A percentile compares a stretch with the other conserved stretches of the same genome.
Evolutionary conservation across 2,329 filamentous ascomycete genomes (phyloP).

Genomic region (Aspergillus ochraceoroseus): DNA sequence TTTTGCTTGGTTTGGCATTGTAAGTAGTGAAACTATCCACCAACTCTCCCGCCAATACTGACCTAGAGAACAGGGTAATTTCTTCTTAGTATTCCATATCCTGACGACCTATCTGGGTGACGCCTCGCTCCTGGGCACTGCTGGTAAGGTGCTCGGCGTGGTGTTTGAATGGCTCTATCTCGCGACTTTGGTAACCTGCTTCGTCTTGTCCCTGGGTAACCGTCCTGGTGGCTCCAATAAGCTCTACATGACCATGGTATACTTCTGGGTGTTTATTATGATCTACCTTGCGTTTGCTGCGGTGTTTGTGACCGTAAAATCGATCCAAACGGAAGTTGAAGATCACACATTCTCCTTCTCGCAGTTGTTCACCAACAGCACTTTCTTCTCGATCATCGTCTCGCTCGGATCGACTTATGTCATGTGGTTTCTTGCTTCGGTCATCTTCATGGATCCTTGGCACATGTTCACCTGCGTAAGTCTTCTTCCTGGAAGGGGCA

Average conservation of each 20-base stretch:
- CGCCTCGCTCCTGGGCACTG: conserved; percentile 63
- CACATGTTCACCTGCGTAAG: conserved; percentile 84
- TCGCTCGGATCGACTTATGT: conserved; percentile 88
- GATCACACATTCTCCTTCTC: conserved; percentile 61
- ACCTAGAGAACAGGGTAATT: conserved; percentile 86
- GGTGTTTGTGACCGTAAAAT: conserved; percentile 84
- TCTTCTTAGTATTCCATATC: conserved; percentile 98
- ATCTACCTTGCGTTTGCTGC: conserved; percentile 91
- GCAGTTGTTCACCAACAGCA: conserved; percentile 75
- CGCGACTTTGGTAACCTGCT: conserved; percentile 85
- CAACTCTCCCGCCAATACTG: too few species aligned
- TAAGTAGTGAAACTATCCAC: too few species aligned
- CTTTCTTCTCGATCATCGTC: conserved; percentile 91
- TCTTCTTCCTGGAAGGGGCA: too few species aligned
- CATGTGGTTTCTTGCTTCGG: conserved; percentile 83
- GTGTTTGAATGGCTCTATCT: conserved; percentile 97
- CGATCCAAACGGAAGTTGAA: conserved; percentile 67
- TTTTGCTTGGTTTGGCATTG: conserved; percentile 97
- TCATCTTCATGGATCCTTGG: conserved; percentile 97
- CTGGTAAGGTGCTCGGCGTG: conserved; percentile 75
- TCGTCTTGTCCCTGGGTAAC: conserved; percentile 90
- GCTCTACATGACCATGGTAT: conserved; percentile 95
- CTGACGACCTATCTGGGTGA: conserved; percentile 79
- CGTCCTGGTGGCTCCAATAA: conserved; percentile 88
- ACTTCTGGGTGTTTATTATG: conserved; percentile 97